Evolutionary conservation across 148 eudicot species (phyloP).

Genomic region (Simmondsia chinensis): DNA sequence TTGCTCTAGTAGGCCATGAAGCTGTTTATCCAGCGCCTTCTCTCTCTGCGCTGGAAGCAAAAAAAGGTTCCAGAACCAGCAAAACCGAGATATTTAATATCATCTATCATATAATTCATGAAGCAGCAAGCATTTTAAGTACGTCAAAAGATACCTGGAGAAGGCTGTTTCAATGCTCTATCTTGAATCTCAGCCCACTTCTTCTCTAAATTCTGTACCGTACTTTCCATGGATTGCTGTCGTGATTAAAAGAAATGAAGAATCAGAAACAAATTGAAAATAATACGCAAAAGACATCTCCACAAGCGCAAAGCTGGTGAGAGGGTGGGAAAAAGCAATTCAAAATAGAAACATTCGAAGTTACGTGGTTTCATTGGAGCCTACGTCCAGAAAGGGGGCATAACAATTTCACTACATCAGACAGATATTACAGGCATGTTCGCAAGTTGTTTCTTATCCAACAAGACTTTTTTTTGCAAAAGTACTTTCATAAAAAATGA

Average conservation of each 20-base stretch:
- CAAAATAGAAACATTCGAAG: too few relatives aligned
- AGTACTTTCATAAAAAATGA: too few relatives aligned
- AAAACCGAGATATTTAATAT: not conserved
- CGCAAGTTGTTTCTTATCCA: too few relatives aligned
- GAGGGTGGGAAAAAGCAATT: too few relatives aligned
- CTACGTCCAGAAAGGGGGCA: too few relatives aligned
- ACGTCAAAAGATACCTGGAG: conserved; percentile 68
- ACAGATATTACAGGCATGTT: too few relatives aligned
- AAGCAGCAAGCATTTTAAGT: not conserved
- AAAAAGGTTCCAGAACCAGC: not conserved
- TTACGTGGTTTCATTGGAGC: too few relatives aligned
- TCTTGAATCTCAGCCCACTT: conserved; percentile 77
- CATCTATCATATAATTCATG: not conserved
- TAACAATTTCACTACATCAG: too few relatives aligned
- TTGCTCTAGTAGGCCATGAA: conserved; percentile 91
- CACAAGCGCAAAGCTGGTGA: too few relatives aligned
- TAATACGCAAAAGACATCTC: too few relatives aligned
- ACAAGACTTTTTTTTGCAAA: too few relatives aligned
- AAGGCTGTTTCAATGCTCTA: conserved; percentile 70
- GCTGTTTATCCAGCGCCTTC: conserved; percentile 86
- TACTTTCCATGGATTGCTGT: conserved; percentile 57
- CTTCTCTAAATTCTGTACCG: conserved; percentile 57
- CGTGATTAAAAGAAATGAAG: conserved; percentile 2
- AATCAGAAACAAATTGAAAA: conserved; percentile 12
- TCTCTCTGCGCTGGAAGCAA: conserved; percentile 76